A percentile compares a stretch with the other conserved stretches of the same genome.
These are phyloP conservation scores for Pharus latifolius DNA, from an alignment of 176 grass and related monocot species.

Conservation along the genomic window DNA sequence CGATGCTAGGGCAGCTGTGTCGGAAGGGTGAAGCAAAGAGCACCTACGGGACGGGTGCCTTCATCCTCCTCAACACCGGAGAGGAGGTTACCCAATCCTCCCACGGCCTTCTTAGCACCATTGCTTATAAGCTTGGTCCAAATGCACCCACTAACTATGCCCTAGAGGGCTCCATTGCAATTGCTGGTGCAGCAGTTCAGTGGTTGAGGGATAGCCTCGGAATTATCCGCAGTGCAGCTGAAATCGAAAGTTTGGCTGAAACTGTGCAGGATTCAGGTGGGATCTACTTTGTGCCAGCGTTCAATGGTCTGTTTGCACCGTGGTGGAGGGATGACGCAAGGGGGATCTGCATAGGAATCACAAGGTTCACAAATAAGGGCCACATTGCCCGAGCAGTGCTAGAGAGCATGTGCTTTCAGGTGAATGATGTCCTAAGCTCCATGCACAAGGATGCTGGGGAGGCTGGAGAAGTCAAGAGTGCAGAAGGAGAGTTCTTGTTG, in stretches of 20 bases:
- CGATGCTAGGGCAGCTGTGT: slow-evolving; percentile 81
- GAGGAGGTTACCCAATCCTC: slow-evolving; percentile 50
- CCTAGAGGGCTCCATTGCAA: slow-evolving; percentile 88
- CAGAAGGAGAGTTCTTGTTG: slow-evolving; percentile 60
- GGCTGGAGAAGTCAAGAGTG: slow-evolving; percentile 33
- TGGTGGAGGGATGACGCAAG: slow-evolving; percentile 94
- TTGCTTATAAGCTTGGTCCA: slow-evolving; percentile 78
- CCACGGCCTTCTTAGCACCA: slow-evolving; percentile 67
- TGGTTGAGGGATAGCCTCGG: slow-evolving; percentile 88
- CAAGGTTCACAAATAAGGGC: slow-evolving; percentile 73
- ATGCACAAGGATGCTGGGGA: slow-evolving; percentile 92
- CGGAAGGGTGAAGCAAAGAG: slow-evolving; percentile 88
- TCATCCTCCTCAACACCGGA: slow-evolving; percentile 93
- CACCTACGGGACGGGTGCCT: slow-evolving; percentile 89
- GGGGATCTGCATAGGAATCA: slow-evolving; percentile 71
- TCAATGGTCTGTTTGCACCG: slow-evolving; percentile 84
- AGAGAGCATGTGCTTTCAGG: slow-evolving; percentile 93
- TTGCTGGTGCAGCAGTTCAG: slow-evolving; percentile 88
- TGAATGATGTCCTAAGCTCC: slow-evolving; percentile 79
- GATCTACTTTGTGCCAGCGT: slow-evolving; percentile 81
- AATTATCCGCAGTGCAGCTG: slow-evolving; percentile 39
- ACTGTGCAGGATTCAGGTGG: slow-evolving; percentile 69
- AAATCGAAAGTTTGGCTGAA: slow-evolving; percentile 62
- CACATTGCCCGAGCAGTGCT: slow-evolving; percentile 81
- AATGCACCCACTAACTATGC: slow-evolving; percentile 58